Evolutionary conservation across 1,284 basidiomycete genomes (phyloP), one percentile per base, ranked within the genome.

Genomic region (Agaricales sp.): DNA sequence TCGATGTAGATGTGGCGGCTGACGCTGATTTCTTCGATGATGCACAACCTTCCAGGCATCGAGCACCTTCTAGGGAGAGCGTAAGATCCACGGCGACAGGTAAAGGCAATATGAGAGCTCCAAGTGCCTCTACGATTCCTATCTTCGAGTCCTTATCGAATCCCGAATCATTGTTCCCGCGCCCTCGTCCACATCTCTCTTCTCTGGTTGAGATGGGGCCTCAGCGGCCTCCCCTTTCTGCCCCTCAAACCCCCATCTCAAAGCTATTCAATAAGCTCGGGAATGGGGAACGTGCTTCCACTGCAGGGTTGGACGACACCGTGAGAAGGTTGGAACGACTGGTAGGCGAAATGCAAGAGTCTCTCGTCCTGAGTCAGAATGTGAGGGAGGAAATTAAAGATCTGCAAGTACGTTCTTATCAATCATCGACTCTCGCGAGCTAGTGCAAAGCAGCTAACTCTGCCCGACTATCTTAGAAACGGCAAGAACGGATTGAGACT

Each of bases 1-100:
- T 90, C 58, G 82, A 86, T 50, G 73, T 84, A 2, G 80, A 87
- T 20, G 58, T 74, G 19, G 64, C 70, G n/a, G 30, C 30, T 35
- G 11, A 8, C 11, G n/a, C 11, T n/a, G 11, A 11, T 8, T 35
- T 35, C 30, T n/a, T 8, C 8, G 30, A 35, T n/a, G 11, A 8
- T 35, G 8, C 30, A 35, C 30, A 35, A n/a, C 8, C 30, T 8
- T n/a, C n/a, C n/a, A n/a, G n/a, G n/a, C 30, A 35, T 35, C 30
- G 30, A 35, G 30, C 30, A 35, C 11, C n/a, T n/a, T 35, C 30
- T 35, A 8, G 30, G n/a, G 30, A 35, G 11, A 35, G 30, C 30
- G n/a, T 35, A n/a, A 8, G 30, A 8, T 35, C 30, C 11, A 11
- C 30, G 30, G n/a, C n/a, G 30, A 35, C 30, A n/a, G 30, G 30